These are phyloP conservation scores for Suhomyces maxii DNA, from an alignment of 1,139 yeast genomes.

Conservation along the genomic window DNA sequence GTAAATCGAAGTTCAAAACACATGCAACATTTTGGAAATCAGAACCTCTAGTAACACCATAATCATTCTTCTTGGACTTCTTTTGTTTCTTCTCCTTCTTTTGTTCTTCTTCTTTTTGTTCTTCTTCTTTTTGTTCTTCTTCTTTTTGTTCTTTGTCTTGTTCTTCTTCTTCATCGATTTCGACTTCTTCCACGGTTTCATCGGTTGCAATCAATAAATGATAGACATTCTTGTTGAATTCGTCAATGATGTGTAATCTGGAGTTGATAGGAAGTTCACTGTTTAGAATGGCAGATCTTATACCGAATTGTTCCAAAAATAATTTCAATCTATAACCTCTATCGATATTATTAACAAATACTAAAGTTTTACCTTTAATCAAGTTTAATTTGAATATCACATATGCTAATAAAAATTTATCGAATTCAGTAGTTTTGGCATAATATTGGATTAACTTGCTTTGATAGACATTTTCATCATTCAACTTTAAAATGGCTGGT, in stretches of 20 bases:
- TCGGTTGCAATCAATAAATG: slow-evolving; percentile 92
- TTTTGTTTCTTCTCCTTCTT: slow-evolving; percentile 15
- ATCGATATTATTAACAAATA: slow-evolving; percentile 92
- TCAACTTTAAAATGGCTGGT: slow-evolving; percentile 80
- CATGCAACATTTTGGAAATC: slow-evolving; percentile 96
- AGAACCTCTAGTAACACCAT: slow-evolving; percentile 95
- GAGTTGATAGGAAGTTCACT: slow-evolving; percentile 93
- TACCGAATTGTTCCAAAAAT: slow-evolving; percentile 93
- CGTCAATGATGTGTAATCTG: slow-evolving; percentile 91
- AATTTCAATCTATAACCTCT: slow-evolving; percentile 91
- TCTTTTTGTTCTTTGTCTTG: slow-evolving; percentile 30
- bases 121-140: slow-evolving; percentile 2
- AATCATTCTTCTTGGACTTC: slow-evolving; percentile 28
- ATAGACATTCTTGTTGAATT: slow-evolving; percentile 88
- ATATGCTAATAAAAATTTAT: slow-evolving; percentile 85
- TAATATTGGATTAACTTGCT: slow-evolving; percentile 78
- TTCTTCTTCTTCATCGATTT: slow-evolving; percentile 52
- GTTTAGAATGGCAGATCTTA: slow-evolving; percentile 83
- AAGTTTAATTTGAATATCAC: slow-evolving; percentile 87
- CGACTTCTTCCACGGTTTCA: slow-evolving; percentile 59
- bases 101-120: slow-evolving; percentile 5
- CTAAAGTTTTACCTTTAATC: slow-evolving; percentile 86
- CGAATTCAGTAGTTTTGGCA: slow-evolving; percentile 84
- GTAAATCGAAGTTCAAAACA: slow-evolving; percentile 92
- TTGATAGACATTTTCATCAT: slow-evolving; percentile 59